Evolutionary conservation across 306 rosid species (phyloP), one percentile per base, ranked within the genome.

Genomic region (Inga oerstediana): DNA sequence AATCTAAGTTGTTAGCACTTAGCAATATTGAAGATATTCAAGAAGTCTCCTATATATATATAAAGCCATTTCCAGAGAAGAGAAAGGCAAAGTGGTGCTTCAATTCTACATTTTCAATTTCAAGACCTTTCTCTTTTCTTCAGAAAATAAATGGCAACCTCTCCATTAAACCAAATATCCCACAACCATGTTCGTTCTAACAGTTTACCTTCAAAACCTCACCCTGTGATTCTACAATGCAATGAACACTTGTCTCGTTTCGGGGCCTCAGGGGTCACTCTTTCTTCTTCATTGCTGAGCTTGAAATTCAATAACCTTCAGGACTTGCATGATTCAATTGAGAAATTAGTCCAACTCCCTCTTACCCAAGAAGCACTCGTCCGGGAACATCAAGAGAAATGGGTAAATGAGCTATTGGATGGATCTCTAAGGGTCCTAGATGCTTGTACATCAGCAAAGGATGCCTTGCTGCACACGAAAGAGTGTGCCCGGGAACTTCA

Each of bases 361-460:
- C 61, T 37, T n/a, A 82, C 79, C 30, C 79, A 82, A 66, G 87
- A 82, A 67, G 74, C 86, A 41, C 77, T 88, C 12, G 44, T 81
- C 39, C 69, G 70, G 27, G 80, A 85, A 81, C 68, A 41, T 44
- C 83, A 73, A 34, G 86, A 82, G 81, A 82, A 66, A 41, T 72
- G 90, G 86, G 83, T 80, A 35, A 79, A 85, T 69, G 90, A 82
- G 22, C 52, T 85, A 7, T 82, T 85, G 56, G 88, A 88, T 46
- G 88, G 88, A 11, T 82, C 87, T 32, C 73, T 85, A 43, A 80
- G 76, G 81, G 85, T 88, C 44, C 83, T 88, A 64, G 88, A 88
- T 51, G 45, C 82, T 78, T 88, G 90, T 3, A 17, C 84, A 10
- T 72, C 78, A 35, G 75, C 87, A 1, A 88, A 88, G 78, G 88